Conservation (phyloP, 2,329 filamentous ascomycete species). For the Talaromyces sp. region DNA sequence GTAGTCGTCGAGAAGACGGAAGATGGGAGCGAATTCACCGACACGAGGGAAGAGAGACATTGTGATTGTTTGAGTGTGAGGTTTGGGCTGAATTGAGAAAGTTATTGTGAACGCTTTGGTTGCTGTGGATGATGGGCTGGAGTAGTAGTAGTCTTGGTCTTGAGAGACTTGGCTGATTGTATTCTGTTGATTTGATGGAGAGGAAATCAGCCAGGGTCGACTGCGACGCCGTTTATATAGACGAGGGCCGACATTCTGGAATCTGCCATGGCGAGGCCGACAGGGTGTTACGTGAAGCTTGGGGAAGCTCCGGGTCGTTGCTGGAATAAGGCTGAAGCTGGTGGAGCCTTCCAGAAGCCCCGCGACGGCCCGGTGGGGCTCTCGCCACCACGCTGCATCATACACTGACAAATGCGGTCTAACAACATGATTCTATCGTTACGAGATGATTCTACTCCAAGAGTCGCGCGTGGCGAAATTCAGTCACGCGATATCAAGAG, state of each 20-base stretch:
- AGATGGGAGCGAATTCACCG: constrained; percentile 32
- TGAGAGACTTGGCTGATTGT: background rate
- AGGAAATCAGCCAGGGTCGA: background rate
- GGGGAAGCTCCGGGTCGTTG: background rate
- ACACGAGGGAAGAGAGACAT: constrained; percentile 18
- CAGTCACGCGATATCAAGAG: background rate
- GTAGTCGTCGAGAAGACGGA: constrained; percentile 35
- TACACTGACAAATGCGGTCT: background rate
- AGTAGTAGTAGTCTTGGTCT: background rate
- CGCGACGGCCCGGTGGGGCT: background rate
- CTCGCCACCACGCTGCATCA: background rate
- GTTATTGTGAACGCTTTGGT: background rate
- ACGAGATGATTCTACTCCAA: no score
- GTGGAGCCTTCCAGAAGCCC: constrained; percentile 12
- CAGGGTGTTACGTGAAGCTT: background rate
- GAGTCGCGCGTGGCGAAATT: background rate
- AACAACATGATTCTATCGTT: background rate
- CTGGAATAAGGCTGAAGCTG: background rate
- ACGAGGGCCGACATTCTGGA: constrained; percentile 7
- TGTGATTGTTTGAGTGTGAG: background rate
- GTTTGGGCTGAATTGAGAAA: background rate
- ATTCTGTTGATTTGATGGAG: constrained; percentile 4
- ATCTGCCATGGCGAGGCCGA: background rate
- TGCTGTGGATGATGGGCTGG: background rate
- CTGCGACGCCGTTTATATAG: constrained; percentile 4